Base-by-base conservation (phyloP, 2,329 filamentous ascomycete genomes). In the Pyricularia sp. region DNA sequence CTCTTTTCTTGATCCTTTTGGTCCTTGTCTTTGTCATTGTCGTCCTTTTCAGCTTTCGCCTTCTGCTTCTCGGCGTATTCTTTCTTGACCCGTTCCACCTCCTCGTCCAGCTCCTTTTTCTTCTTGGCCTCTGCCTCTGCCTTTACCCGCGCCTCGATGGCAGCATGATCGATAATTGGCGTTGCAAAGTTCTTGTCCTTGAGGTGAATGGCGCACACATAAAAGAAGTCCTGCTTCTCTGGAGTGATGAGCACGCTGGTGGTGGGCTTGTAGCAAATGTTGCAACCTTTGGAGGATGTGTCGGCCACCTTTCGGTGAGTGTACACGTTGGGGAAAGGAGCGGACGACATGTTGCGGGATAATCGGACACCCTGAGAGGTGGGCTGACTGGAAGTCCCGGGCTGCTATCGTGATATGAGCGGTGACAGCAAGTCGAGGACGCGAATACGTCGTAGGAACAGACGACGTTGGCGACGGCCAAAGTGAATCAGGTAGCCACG, bases 151-250 rank as follows among this genome's bases (percentile, higher is more conserved):
- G 83, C 86, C 77, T 89, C 85, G 75, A 86, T 75, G 70, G 90
- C 82, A 72, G 86, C 89, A 68, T 88, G 86, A 74, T 94, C 91
- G 70, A 92, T 84, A 70, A 91, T 89, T 70, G 92, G 90, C 74
- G 85, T 82, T 75, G 92, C 94, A 78, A 97, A 98, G 59, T 90
- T 88, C 36, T 83, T 84, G 75, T 98, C 95, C 75, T 91, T 92
- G 10, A 98, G 82, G 78, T 99, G 95, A 36, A 85, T 83, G 6
- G 89, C 84, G 74, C 95, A 99, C 64, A 96, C 87, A 77, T 96
- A 97, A 81, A 99, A 98, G 80, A 93, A 96, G 77, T 97, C 93
- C 84, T 84, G 71, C 1, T 92, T 94, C 75, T 96, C 93, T 0
- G 92, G 87, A 10, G 93, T 96, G 73, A 97, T 92, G 68, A 99